Base-by-base conservation (phyloP, 1,284 basidiomycete genomes). In the Xerocomus nothofagi region DNA sequence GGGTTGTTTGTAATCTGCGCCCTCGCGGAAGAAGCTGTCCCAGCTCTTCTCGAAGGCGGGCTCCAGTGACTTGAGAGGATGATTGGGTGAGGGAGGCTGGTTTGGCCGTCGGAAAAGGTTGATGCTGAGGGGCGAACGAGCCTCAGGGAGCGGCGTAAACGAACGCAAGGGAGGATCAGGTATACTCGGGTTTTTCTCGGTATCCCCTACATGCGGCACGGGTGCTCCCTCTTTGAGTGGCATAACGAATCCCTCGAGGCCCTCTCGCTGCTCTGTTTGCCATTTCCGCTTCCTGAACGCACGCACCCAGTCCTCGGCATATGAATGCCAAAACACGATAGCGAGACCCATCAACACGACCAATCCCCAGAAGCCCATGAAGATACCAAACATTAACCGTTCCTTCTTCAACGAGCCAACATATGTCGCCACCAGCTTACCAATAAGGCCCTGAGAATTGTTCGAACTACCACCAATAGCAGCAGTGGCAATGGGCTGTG, bases 311-410 rank as follows among this genome's bases (percentile, higher is more conserved):
- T 67, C 65, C 37, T 71, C 73, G 30, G 76, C 80, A 61, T 80
- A 82, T 9, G 85, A 76, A 60, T 87, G 74, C 84, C 84, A 90
- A 52, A 81, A 71, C 42, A 91, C 73, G 55, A 88, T 73, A 41
- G 67, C 57, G 27, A 89, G 57, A 2, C 76, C 92, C 77, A 92
- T 85, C 51, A 91, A 55, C 15, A 91, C 79, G 37, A 93, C 88
- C 27, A 91, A 39, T 15, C 69, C 77, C 87, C 92, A 98, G 1
- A 96, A 71, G 0, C 73, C 86, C 50, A 96, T 76, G 71, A 97
- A 88, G 53, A 93, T 75, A 3, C 70, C 67, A 69, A 96, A 97
- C 77, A 94, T 89, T 49, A 87, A 66, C 24, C 86, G 81, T 69
- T 97, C 92, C 66, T 87, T 85, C 68, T 82, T 76, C 54, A 98